These are phyloP conservation scores for Wallacemonas sp. DNA, from an alignment of 208 protist genomes.

Conservation along the genomic window DNA sequence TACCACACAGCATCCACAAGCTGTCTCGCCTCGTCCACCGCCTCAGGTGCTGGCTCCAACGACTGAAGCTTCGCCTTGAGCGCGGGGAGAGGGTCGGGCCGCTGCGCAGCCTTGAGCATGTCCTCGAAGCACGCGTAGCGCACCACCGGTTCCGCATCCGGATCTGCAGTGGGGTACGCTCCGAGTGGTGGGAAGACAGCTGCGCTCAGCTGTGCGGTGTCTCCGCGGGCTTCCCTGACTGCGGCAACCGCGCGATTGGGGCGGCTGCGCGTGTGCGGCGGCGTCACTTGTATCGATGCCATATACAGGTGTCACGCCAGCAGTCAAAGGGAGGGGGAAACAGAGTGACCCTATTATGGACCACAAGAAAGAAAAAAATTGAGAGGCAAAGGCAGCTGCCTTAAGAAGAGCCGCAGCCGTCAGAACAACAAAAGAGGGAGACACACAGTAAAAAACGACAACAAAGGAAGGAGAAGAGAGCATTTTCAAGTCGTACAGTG, in stretches of 20 bases:
- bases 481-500: too few species aligned
- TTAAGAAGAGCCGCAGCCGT: neutral
- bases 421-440: neutral
- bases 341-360: neutral
- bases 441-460: neutral
- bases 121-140: conserved; percentile 43
- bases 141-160: conserved; percentile 1
- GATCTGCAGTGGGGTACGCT: neutral
- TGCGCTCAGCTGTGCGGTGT: conserved; percentile 1
- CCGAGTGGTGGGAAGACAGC: conserved; percentile 22
- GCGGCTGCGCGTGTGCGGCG: neutral
- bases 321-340: conserved; percentile 10
- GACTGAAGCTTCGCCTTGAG: conserved; percentile 30
- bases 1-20: conserved; percentile 32
- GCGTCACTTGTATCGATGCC: neutral
- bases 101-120: conserved; percentile 19
- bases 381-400: neutral
- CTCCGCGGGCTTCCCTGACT: conserved; percentile 30
- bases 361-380: neutral
- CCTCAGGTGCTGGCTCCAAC: conserved; percentile 30
- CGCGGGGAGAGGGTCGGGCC: conserved; percentile 29
- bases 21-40: conserved; percentile 37
- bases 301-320: neutral
- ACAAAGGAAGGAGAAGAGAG: neutral
- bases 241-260: conserved; percentile 70